Evolutionary conservation across 805 yeast genomes (phyloP).

Genomic region (Myxozyma mucilagina): DNA sequence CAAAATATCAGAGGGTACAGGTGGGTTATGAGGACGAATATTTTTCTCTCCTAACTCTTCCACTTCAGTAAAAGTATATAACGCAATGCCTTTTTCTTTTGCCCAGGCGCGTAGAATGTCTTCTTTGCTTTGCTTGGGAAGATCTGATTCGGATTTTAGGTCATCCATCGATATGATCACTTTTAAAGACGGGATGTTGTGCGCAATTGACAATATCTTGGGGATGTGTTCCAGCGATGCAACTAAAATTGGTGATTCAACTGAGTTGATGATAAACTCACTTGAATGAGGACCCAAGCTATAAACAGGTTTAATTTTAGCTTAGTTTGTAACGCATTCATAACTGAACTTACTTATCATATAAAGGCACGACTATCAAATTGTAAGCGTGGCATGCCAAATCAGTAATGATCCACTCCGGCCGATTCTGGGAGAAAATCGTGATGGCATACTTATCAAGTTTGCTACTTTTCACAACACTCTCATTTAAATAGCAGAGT

Average conservation of each 20-base stretch:
- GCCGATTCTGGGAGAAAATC: constrained; percentile 56
- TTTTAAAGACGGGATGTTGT: constrained; percentile 47
- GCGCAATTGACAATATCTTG: constrained; percentile 50
- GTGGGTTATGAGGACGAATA: constrained; percentile 51
- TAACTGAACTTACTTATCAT: constrained; percentile 42
- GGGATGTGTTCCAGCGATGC: constrained; percentile 54
- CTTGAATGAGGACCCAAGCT: constrained; percentile 62
- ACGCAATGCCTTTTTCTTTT: constrained; percentile 38
- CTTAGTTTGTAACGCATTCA: background rate
- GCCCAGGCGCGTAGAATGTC: constrained; percentile 38
- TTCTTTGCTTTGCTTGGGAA: constrained; percentile 35
- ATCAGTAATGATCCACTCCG: constrained; percentile 71
- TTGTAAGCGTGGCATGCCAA: constrained; percentile 64
- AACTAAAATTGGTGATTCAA: constrained; percentile 63
- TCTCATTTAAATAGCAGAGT: constrained; percentile 44
- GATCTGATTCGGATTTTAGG: constrained; percentile 40
- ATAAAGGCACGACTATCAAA: constrained; percentile 54
- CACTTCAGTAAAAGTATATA: constrained; percentile 40
- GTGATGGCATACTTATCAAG: constrained; percentile 52
- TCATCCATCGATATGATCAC: constrained; percentile 59
- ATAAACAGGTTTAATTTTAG: background rate
- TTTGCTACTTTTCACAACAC: constrained; percentile 32
- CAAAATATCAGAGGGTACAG: constrained; percentile 54
- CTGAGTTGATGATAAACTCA: constrained; percentile 59
- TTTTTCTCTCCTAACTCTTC: constrained; percentile 47